Evolutionary conservation across 768 basidiomycete genomes (phyloP), one percentile per base, ranked within the genome.

Genomic region (Crassisporium funariophilum): DNA sequence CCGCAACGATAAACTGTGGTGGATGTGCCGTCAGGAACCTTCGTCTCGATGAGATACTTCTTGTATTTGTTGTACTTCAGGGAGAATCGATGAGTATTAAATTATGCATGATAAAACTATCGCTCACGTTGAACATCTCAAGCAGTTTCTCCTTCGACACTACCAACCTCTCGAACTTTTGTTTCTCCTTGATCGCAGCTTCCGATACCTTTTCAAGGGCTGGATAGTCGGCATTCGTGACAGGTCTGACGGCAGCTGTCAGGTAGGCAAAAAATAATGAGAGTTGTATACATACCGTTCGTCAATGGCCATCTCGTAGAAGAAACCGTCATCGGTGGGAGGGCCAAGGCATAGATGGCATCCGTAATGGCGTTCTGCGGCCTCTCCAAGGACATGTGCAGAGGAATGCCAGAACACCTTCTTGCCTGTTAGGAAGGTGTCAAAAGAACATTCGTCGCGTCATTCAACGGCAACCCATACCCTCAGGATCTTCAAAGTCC

Each of bases 371-470:
- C 89, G 81, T 69, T 99, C 97, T 33, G 93, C 83, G 44, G 95
- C 89, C 70, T 99, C 97, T 35, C 97, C 97, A 13, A 99, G 79
- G 46, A 98, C 93, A 69, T 98, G 97, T 0, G 97, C 97, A 19
- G 95, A 98, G 13, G 97, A 98, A 66, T 98, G 97, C 97, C 97
- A 99, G 76, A 98, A 99, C 6, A 99, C 97, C 58, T 86, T 88
- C 69, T 98, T 94, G 49, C 95, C 94, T 85, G 67, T 43, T 41
- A 17, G 31, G 45, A 16, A 25, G 23, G 19, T 41, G 33, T 33
- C 11, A 34, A 34, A 38, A 21, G 15, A 39, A 29, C 24, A 22
- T 15, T 36, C 35, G 15, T 20, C 8, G 11, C 13, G 25, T 20
- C 10, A 39, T 15, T 20, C 27, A 15, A 29, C 22, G 17, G 20